phyloP scores from a whole-genome alignment of 2,329 filamentous ascomycete species.

The Trichophaea hybrida region DNA sequence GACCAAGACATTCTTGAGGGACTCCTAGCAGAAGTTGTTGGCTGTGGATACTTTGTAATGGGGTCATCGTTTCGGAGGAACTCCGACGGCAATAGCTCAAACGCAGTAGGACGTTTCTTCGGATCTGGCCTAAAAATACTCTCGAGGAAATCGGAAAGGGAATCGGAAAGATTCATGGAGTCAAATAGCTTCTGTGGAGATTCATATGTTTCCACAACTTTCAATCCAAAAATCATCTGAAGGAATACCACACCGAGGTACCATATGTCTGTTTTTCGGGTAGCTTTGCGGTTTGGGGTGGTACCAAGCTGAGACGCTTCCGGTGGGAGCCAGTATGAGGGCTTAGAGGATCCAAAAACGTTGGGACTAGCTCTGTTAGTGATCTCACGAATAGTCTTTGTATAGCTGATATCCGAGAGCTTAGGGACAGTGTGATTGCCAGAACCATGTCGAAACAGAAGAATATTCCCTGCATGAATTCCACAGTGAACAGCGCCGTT shows the following conservation, averaged over 20 bases:
- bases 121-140: constrained; percentile 76
- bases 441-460: constrained; percentile 55
- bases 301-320: constrained; percentile 51
- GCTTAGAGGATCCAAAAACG: constrained; percentile 48
- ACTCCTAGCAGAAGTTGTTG: constrained; percentile 27
- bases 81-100: constrained; percentile 49
- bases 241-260: constrained; percentile 81
- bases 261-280: constrained; percentile 82
- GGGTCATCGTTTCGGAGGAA: constrained; percentile 40
- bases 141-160: constrained; percentile 63
- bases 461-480: constrained; percentile 64
- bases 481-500: constrained; percentile 72
- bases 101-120: constrained; percentile 72
- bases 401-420: constrained; percentile 58
- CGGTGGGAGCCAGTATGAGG: constrained; percentile 69
- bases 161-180: constrained; percentile 54
- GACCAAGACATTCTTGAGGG: constrained; percentile 30
- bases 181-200: constrained; percentile 63
- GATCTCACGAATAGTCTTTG: constrained; percentile 51
- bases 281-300: constrained; percentile 42
- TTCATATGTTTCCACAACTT: constrained; percentile 59
- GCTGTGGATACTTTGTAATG: constrained; percentile 29
- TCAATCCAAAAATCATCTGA: constrained; percentile 84
- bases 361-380: constrained; percentile 36
- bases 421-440: constrained; percentile 57